phyloP scores from a whole-genome alignment of 345 rosid species.

The Murraya paniculata region DNA sequence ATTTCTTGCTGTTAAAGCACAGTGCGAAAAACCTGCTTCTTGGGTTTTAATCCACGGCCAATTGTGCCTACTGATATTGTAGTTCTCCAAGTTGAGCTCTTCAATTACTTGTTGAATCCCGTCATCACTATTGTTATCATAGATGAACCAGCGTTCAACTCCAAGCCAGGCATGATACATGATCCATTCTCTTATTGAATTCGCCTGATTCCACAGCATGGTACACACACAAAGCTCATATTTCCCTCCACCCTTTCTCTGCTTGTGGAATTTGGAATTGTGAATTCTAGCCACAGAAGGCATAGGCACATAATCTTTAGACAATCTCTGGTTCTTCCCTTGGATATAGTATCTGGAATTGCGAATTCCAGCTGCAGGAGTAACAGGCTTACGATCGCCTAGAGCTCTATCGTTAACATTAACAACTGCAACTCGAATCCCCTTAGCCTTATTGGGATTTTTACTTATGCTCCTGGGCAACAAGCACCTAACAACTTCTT shows the following conservation, averaged over 20 bases:
- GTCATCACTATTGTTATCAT: constrained; percentile 96
- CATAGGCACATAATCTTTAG: constrained; percentile 26
- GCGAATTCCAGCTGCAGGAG: constrained; percentile 21
- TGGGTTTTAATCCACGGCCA: constrained; percentile 99
- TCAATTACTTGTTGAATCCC: constrained; percentile 49
- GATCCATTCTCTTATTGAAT: constrained; percentile 77
- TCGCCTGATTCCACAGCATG: constrained; percentile 94
- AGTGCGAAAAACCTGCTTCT: constrained; percentile 96
- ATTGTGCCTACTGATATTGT: constrained; percentile 68
- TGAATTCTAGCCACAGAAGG: constrained; percentile 66
- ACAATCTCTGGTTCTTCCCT: constrained; percentile 12
- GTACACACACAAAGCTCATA: constrained; percentile 86
- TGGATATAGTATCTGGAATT: constrained; percentile 1
- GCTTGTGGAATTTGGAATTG: constrained; percentile 16
- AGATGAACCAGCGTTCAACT: constrained; percentile 88
- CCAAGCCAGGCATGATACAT: constrained; percentile 93
- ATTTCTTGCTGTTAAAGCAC: constrained; percentile 69
- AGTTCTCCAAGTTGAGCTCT: constrained; percentile 49
- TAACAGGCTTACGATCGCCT: constrained; percentile 17
- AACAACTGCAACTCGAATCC: constrained; percentile 48
- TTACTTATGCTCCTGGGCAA: constrained; percentile 56
- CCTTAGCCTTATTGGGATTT: constrained; percentile 50
- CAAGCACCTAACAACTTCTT: constrained; percentile 85
- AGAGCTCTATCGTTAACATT: constrained; percentile 23
- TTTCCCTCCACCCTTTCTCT: constrained; percentile 32